Evolutionary conservation across 768 basidiomycete genomes (phyloP).

Genomic region (Leccinellum albellum): DNA sequence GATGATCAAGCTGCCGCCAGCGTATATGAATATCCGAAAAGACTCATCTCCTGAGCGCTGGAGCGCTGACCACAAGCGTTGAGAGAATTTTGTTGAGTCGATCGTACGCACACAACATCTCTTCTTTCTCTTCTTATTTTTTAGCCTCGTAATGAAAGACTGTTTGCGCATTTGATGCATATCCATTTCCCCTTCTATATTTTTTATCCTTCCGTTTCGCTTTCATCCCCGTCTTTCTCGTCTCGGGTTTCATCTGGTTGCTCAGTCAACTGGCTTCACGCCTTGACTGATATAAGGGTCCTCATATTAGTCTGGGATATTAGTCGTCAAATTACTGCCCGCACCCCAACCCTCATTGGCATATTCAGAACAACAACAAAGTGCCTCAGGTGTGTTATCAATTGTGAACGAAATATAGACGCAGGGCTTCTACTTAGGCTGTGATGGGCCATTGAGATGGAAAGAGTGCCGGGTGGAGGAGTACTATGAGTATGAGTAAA

Average conservation of each 20-base stretch:
- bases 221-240: not conserved
- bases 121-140: not conserved
- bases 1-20: constrained; percentile 80
- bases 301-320: not conserved
- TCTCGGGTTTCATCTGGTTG: not conserved
- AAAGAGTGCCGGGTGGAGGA: too few species aligned
- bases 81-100: not conserved
- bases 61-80: not conserved
- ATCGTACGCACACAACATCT: not conserved
- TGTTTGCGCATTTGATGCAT: not conserved
- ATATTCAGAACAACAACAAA: not conserved
- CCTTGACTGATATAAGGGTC: constrained; percentile 1
- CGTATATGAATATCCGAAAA: constrained; percentile 62
- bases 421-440: too few species aligned
- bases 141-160: not conserved
- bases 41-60: not conserved
- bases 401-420: too few species aligned
- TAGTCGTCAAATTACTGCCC: not conserved
- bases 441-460: too few species aligned
- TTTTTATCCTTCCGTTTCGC: too few species aligned
- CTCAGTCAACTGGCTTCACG: not conserved
- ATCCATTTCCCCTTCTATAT: not conserved
- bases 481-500: too few species aligned
- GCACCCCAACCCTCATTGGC: not conserved
- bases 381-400: too few species aligned